Conservation (phyloP, 2,329 filamentous ascomycete species). For the Parafenestella ontariensis region DNA sequence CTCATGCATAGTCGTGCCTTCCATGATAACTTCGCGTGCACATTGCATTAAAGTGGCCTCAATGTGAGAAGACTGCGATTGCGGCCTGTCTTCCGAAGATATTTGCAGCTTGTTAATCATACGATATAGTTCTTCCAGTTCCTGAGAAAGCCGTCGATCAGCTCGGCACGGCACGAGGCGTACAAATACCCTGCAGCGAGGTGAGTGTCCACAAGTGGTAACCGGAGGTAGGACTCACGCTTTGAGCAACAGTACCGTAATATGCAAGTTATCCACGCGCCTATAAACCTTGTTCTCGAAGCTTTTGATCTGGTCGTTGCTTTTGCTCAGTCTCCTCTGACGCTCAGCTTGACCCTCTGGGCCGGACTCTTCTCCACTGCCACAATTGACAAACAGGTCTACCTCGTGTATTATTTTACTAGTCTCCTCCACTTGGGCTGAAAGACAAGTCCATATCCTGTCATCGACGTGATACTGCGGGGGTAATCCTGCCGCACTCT, state of each 20-base stretch:
- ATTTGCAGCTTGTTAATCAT: constrained; percentile 18
- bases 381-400: constrained; percentile 15
- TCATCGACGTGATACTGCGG: constrained; percentile 12
- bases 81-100: constrained; percentile 7
- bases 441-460: constrained; percentile 21
- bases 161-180: constrained; percentile 5
- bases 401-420: constrained; percentile 19
- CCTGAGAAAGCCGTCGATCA: constrained; percentile 6
- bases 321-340: constrained; percentile 11
- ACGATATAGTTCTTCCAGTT: constrained; percentile 9
- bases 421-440: constrained; percentile 16
- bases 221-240: constrained; percentile 14
- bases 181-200: constrained; percentile 6
- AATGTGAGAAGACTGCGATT: not conserved
- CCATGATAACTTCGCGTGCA: constrained; percentile 17
- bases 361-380: constrained; percentile 1
- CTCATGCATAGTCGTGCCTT: constrained; percentile 2
- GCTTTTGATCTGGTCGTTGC: not conserved
- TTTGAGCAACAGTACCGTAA: constrained; percentile 19
- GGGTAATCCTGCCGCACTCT: constrained; percentile 1
- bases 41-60: not conserved
- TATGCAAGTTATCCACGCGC: constrained; percentile 23
- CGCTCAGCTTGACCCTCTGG: constrained; percentile 9
- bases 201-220: constrained; percentile 5
- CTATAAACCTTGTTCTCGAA: constrained; percentile 4